Conservation (phyloP, 1,139 yeast species). For the Debaryomyces singareniensis region DNA sequence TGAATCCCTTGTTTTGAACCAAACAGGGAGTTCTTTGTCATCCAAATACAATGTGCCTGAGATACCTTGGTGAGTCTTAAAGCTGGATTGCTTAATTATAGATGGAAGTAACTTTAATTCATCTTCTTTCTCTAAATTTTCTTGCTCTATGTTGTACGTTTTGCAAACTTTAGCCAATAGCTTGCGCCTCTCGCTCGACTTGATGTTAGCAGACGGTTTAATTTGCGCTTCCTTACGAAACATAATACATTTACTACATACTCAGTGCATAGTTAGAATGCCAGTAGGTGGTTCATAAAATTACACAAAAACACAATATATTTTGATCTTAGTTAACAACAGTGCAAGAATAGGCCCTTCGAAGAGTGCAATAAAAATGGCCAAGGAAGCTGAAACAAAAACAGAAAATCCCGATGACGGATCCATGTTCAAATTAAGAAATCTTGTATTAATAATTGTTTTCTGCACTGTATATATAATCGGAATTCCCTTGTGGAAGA, state of each 20-base stretch:
- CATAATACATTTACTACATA: no score
- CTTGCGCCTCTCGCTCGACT: constrained; percentile 73
- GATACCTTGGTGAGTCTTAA: constrained; percentile 47
- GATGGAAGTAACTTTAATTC: constrained; percentile 52
- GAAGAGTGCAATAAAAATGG: no score
- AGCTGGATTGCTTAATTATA: constrained; percentile 60
- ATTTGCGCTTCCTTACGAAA: constrained; percentile 59
- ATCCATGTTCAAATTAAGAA: constrained; percentile 2
- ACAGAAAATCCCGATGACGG: not conserved
- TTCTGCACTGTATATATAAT: constrained; percentile 33
- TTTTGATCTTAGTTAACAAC: no score
- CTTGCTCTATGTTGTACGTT: constrained; percentile 40
- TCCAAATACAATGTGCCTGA: constrained; percentile 64
- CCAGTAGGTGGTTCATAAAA: no score
- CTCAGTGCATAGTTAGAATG: no score
- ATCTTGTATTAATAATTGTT: constrained; percentile 14
- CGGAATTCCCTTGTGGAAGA: constrained; percentile 74
- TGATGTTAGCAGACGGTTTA: constrained; percentile 73
- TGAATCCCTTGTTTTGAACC: constrained; percentile 60
- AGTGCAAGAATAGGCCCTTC: no score
- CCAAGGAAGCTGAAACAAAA: no score
- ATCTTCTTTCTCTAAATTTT: constrained; percentile 36
- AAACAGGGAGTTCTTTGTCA: constrained; percentile 59
- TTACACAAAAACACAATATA: no score
- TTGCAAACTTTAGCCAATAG: constrained; percentile 43